Conservation (phyloP, 257 asterid genomes). For the Anisodus tanguticus region DNA sequence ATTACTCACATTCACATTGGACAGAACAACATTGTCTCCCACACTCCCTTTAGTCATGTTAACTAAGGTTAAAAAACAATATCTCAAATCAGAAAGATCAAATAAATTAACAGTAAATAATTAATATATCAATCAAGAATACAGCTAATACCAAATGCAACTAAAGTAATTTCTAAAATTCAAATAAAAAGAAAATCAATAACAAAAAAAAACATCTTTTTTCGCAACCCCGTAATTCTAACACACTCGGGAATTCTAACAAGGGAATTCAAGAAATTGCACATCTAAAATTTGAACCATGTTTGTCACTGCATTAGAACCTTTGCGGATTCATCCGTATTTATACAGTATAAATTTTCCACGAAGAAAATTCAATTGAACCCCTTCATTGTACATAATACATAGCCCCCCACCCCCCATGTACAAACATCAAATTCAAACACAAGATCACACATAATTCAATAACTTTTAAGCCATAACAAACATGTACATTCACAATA, state of each 20-base stretch:
- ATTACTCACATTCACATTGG: slow-evolving; percentile 35
- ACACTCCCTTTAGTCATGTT: slow-evolving; percentile 32
- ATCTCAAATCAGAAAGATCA: not conserved
- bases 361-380: slow-evolving; percentile 8
- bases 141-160: not conserved
- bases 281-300: not conserved
- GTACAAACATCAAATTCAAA: not conserved
- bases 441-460: not conserved
- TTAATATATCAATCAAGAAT: not conserved
- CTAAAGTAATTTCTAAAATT: not conserved
- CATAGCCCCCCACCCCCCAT: not conserved
- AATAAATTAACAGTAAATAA: not conserved
- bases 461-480: not conserved
- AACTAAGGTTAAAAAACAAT: not conserved
- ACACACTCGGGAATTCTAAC: not conserved
- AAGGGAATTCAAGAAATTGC: not conserved
- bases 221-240: not conserved
- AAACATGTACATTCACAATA: not conserved
- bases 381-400: not conserved
- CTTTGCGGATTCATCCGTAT: not conserved
- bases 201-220: not conserved
- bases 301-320: not conserved
- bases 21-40: slow-evolving; percentile 26
- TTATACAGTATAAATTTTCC: not conserved
- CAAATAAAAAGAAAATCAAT: not conserved